These are phyloP conservation scores for Nosema granulosis DNA, from an alignment of 371 early-diverging fungal species.

Conservation along the genomic window DNA sequence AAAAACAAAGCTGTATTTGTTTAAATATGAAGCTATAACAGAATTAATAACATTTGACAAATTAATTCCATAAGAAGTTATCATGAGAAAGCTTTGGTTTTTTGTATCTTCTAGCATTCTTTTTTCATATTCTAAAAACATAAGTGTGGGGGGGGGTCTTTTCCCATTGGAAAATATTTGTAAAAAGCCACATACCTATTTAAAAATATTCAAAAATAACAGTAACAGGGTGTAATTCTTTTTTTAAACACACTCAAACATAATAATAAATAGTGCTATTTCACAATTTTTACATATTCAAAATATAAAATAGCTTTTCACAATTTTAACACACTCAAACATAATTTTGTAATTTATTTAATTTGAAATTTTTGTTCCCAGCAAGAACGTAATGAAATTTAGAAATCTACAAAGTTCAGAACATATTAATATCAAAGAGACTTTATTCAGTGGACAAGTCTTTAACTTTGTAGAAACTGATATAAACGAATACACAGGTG, in stretches of 20 bases:
- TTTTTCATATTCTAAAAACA: conserved; percentile 56
- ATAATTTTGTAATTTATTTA: too few species aligned
- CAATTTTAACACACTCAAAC: too few species aligned
- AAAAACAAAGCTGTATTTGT: conserved; percentile 73
- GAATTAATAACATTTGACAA: conserved; percentile 71
- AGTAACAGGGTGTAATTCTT: too few species aligned
- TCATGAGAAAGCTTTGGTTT: conserved; percentile 67
- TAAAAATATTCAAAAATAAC: too few species aligned
- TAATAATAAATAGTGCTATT: too few species aligned
- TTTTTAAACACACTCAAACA: too few species aligned
- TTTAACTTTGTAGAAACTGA: conserved; percentile 54
- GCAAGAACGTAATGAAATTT: conserved; percentile 35
- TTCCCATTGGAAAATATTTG: too few species aligned
- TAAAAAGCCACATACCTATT: too few species aligned
- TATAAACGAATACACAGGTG: conserved; percentile 33
- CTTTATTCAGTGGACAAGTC: conserved; percentile 63
- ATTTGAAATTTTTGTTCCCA: too few species aligned
- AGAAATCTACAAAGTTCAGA: conserved; percentile 18
- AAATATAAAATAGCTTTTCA: too few species aligned
- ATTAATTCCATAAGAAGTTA: conserved; percentile 76
- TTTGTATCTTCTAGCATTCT: conserved; percentile 45
- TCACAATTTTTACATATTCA: too few species aligned
- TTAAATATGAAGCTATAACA: conserved; percentile 71
- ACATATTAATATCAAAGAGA: conserved; percentile 48
- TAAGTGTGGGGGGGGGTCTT: not conserved